Percentiles rank a stretch among this genome's conserved stretches.
These are phyloP conservation scores for Alternaria sp. DNA, from an alignment of 2,329 filamentous ascomycete species.

Conservation along the genomic window DNA sequence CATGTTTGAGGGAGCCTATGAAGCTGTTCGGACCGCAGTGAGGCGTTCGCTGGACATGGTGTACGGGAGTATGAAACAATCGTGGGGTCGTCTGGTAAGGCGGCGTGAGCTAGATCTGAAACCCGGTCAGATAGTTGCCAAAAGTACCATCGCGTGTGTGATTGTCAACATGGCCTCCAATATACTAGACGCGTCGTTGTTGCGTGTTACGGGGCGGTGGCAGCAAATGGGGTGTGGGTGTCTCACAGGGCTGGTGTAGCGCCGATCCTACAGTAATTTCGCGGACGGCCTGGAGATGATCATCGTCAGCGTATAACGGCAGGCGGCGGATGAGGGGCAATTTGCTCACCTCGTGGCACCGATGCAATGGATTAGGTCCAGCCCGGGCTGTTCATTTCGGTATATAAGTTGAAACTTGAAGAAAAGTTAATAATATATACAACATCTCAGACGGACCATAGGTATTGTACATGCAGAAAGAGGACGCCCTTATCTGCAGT, in stretches of 20 bases:
- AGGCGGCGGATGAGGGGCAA: constrained; percentile 10
- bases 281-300: constrained; percentile 25
- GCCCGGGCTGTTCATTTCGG: not conserved
- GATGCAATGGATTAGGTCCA: constrained; percentile 3
- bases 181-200: constrained; percentile 16
- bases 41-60: constrained; percentile 3
- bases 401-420: not conserved
- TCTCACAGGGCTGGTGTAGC: constrained; percentile 25
- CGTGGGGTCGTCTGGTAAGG: not conserved
- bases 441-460: not conserved
- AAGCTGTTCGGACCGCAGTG: not conserved
- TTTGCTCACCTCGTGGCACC: constrained; percentile 7
- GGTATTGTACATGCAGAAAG: not conserved
- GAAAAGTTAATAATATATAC: not conserved
- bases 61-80: constrained; percentile 3
- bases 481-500: not conserved
- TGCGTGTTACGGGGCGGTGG: constrained; percentile 13
- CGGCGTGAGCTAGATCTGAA: not conserved
- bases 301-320: constrained; percentile 17
- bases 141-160: not conserved
- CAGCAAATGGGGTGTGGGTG: constrained; percentile 16
- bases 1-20: not conserved
- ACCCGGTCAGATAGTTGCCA: not conserved
- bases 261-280: constrained; percentile 35
- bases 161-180: constrained; percentile 9